Conservation (phyloP, 2,329 filamentous ascomycete genomes). For the Grosmannia serpens region DNA sequence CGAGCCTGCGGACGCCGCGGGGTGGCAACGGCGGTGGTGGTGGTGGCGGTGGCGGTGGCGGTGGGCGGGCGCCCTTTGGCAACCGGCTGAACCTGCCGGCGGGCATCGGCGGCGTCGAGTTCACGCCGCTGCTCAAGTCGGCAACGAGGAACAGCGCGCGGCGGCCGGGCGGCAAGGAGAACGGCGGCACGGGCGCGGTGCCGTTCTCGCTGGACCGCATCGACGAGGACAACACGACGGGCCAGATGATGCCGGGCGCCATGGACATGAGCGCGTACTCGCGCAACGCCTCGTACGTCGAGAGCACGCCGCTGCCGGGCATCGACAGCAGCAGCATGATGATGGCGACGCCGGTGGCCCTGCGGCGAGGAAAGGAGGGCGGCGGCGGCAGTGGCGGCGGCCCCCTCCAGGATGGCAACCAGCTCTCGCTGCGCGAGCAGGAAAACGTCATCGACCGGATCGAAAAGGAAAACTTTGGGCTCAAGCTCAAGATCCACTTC, state of each 20-base stretch:
- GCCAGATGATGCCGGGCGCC: constrained; percentile 38
- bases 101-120: constrained; percentile 61
- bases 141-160: constrained; percentile 61
- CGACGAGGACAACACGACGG: constrained; percentile 60
- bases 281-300: constrained; percentile 51
- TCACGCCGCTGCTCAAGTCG: constrained; percentile 85
- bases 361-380: constrained; percentile 18
- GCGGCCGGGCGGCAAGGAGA: constrained; percentile 49
- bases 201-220: constrained; percentile 62
- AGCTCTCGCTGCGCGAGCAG: constrained; percentile 85
- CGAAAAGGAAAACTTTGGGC: constrained; percentile 94
- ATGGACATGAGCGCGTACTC: constrained; percentile 65
- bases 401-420: constrained; percentile 73
- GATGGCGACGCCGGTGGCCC: constrained; percentile 68
- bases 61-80: constrained; percentile 51
- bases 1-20: constrained; percentile 62
- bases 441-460: constrained; percentile 93
- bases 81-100: constrained; percentile 61
- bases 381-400: constrained; percentile 44
- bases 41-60: constrained; percentile 20
- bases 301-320: constrained; percentile 64
- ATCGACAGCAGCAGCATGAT: constrained; percentile 68
- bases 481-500: constrained; percentile 96
- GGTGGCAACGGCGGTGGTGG: constrained; percentile 22
- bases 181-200: constrained; percentile 38